Percentiles rank a stretch among this genome's conserved stretches.
Evolutionary conservation across 208 protist genomes (phyloP).

Genomic region (Trypanosoma platydactyli): DNA sequence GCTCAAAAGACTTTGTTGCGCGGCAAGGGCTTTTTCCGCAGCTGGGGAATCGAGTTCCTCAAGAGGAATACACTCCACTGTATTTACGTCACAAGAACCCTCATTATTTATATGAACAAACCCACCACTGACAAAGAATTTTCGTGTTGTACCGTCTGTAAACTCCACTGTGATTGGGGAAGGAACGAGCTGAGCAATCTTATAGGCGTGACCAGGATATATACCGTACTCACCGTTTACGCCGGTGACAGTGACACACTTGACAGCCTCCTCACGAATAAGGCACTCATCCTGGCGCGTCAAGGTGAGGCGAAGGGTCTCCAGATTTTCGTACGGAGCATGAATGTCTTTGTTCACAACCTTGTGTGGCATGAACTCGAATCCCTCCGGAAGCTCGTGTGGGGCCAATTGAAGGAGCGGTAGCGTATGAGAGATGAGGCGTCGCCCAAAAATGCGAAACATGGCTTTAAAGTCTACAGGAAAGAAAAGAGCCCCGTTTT

Average conservation of each 20-base stretch:
- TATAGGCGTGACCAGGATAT: slow-evolving; percentile 88
- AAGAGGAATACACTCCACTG: slow-evolving; percentile 84
- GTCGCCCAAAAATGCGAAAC: slow-evolving; percentile 72
- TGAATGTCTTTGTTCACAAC: slow-evolving; percentile 87
- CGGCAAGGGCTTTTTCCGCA: slow-evolving; percentile 82
- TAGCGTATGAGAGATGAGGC: slow-evolving; percentile 61
- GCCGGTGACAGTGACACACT: slow-evolving; percentile 80
- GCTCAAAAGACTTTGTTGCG: slow-evolving; percentile 56
- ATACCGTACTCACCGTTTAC: slow-evolving; percentile 85
- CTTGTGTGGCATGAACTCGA: slow-evolving; percentile 86
- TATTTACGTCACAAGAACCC: slow-evolving; percentile 90
- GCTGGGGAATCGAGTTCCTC: slow-evolving; percentile 71
- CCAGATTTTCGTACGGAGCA: slow-evolving; percentile 75
- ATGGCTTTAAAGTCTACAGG: slow-evolving; percentile 32
- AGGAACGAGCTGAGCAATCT: slow-evolving; percentile 80
- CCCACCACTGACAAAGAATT: slow-evolving; percentile 87
- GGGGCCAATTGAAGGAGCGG: slow-evolving; percentile 39
- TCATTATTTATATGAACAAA: slow-evolving; percentile 93
- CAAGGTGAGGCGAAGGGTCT: slow-evolving; percentile 81
- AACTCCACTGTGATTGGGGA: slow-evolving; percentile 77
- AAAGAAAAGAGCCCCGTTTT: background rate
- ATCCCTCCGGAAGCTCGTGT: slow-evolving; percentile 74
- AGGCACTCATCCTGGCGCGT: slow-evolving; percentile 92
- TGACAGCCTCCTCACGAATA: slow-evolving; percentile 73
- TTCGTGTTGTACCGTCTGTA: slow-evolving; percentile 65